A percentile compares a stretch with the other conserved stretches of the same genome.
These are phyloP conservation scores for Barbatosphaeria neglecta DNA, from an alignment of 495 filamentous ascomycete genomes.

Conservation along the genomic window DNA sequence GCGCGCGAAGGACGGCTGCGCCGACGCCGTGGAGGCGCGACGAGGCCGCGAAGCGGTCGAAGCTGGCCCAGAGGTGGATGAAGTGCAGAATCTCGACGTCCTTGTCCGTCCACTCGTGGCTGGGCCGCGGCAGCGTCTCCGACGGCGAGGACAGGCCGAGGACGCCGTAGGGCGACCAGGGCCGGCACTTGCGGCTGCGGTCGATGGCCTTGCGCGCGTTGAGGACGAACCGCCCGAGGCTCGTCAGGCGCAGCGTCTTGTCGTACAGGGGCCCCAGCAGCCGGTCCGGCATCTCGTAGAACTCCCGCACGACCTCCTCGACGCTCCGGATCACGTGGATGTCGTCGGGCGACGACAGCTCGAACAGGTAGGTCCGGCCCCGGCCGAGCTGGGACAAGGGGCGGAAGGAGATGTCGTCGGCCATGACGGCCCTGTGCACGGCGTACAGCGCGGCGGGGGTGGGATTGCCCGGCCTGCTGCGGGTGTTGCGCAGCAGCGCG, in stretches of 20 bases:
- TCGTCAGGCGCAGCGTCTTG: not conserved
- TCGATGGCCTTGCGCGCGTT: slow-evolving; percentile 57
- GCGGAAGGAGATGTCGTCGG: slow-evolving; percentile 41
- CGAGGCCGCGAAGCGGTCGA: slow-evolving; percentile 31
- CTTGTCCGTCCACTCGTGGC: slow-evolving; percentile 24
- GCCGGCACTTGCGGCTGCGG: slow-evolving; percentile 50
- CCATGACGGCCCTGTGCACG: slow-evolving; percentile 50
- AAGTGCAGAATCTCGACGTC: slow-evolving; percentile 57
- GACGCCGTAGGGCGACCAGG: slow-evolving; percentile 45
- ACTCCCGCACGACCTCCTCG: slow-evolving; percentile 20
- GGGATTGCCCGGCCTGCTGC: slow-evolving; percentile 34
- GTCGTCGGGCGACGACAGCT: slow-evolving; percentile 19
- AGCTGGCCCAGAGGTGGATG: slow-evolving; percentile 56
- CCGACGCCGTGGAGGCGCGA: slow-evolving; percentile 48
- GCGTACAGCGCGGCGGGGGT: slow-evolving; percentile 50
- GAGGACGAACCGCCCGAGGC: slow-evolving; percentile 40
- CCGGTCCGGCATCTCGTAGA: slow-evolving; percentile 10
- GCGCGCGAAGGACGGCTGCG: slow-evolving; percentile 59
- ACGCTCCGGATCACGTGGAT: slow-evolving; percentile 11
- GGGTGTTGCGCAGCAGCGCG: slow-evolving; percentile 27
- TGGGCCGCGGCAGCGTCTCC: slow-evolving; percentile 12
- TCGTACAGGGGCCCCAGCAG: not conserved
- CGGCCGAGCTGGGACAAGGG: slow-evolving; percentile 20
- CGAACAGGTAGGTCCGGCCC: slow-evolving; percentile 25
- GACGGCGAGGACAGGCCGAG: slow-evolving; percentile 32